Conservation (phyloP, 345 rosid species). For the Murraya koenigii region DNA sequence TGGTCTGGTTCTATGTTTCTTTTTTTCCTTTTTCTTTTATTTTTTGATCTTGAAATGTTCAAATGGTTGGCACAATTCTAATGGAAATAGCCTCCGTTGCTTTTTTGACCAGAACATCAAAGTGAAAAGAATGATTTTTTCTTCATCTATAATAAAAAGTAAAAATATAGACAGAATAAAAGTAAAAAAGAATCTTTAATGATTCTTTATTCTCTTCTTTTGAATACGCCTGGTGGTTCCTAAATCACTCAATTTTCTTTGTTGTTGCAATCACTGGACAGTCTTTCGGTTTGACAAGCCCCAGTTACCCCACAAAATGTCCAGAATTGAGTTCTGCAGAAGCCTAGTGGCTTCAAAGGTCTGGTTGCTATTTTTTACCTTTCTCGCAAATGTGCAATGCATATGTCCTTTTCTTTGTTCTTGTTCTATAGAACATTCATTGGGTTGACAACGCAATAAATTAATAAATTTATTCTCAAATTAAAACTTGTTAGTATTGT, state of each 20-base stretch:
- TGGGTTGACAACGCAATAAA: neutral
- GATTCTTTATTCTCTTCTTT: conserved; percentile 1
- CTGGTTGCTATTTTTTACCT: conserved; percentile 21
- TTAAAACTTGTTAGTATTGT: conserved; percentile 23
- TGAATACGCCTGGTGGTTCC: conserved; percentile 12
- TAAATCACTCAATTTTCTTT: conserved; percentile 12
- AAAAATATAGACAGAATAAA: neutral
- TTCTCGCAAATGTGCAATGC: conserved; percentile 33
- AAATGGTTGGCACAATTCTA: conserved; percentile 13
- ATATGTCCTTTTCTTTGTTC: conserved; percentile 16
- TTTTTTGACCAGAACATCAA: conserved; percentile 11
- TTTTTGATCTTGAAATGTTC: neutral
- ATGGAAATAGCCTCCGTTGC: conserved; percentile 7
- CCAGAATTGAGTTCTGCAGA: conserved; percentile 27
- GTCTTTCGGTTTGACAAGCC: neutral
- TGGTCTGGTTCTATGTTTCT: neutral
- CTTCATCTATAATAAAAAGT: neutral
- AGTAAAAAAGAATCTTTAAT: neutral
- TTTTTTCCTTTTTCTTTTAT: neutral
- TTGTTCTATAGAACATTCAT: neutral
- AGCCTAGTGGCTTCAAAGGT: conserved; percentile 31
- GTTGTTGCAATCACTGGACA: conserved; percentile 29
- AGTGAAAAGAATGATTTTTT: conserved; percentile 9
- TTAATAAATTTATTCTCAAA: conserved; percentile 22
- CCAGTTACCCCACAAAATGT: conserved; percentile 24